Conservation (phyloP, 768 basidiomycete species). For the Hericium alpestre region DNA sequence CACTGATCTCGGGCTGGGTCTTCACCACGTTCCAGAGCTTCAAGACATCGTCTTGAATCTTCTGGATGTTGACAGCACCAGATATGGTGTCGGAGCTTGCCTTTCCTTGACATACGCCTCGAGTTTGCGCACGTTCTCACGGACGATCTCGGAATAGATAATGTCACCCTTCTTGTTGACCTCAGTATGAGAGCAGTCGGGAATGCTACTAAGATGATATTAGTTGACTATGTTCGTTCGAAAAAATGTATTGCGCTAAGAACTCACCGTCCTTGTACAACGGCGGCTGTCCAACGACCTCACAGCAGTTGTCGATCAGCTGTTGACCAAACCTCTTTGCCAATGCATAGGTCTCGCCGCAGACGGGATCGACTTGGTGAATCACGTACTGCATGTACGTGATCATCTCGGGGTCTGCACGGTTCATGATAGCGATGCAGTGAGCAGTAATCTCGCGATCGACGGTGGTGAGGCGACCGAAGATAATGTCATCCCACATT, state of each 20-base stretch:
- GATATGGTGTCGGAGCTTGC: conserved; percentile 86
- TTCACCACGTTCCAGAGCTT: conserved; percentile 98
- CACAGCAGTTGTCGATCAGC: conserved; percentile 85
- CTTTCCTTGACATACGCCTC: conserved; percentile 98
- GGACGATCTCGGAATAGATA: conserved; percentile 87
- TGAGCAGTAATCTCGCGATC: conserved; percentile 95
- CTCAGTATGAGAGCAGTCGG: conserved; percentile 92
- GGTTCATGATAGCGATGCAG: conserved; percentile 95
- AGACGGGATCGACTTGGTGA: conserved; percentile 64
- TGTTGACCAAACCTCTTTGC: conserved; percentile 97
- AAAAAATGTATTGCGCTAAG: background rate
- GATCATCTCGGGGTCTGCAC: conserved; percentile 85
- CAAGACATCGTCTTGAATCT: conserved; percentile 93
- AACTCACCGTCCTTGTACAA: conserved; percentile 88
- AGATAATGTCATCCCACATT: conserved; percentile 99
- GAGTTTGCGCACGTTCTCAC: conserved; percentile 92
- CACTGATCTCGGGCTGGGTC: conserved; percentile 92
- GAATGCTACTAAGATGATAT: conserved; percentile 68
- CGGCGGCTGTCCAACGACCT: conserved; percentile 75
- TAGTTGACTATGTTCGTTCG: background rate
- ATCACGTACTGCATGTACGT: conserved; percentile 96
- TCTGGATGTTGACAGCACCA: conserved; percentile 82
- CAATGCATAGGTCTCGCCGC: conserved; percentile 87
- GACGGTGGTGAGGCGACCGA: conserved; percentile 86
- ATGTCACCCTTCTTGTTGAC: conserved; percentile 92